Conservation (phyloP, 23 red algal species). For the Gracilaria vermiculophylla region DNA sequence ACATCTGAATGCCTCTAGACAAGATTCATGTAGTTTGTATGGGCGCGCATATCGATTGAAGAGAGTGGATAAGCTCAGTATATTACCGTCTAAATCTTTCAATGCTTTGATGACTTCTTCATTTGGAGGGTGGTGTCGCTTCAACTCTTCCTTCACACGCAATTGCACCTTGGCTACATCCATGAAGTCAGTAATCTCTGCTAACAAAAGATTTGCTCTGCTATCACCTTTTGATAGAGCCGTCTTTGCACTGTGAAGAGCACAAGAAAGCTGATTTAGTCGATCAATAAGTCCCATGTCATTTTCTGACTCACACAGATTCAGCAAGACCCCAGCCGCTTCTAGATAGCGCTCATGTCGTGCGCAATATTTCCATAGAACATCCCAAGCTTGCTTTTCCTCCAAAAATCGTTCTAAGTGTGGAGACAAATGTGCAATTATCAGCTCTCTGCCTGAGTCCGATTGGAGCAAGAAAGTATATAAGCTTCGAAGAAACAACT, state of each 20-base stretch:
- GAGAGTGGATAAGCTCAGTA: constrained; percentile 73
- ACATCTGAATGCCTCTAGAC: constrained; percentile 71
- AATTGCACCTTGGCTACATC: constrained; percentile 88
- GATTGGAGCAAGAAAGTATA: constrained; percentile 36
- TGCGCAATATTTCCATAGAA: constrained; percentile 84
- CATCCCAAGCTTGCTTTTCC: constrained; percentile 54
- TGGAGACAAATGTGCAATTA: background rate
- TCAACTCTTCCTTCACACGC: constrained; percentile 73
- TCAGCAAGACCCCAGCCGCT: constrained; percentile 74
- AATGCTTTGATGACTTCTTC: constrained; percentile 17
- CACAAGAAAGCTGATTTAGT: constrained; percentile 69
- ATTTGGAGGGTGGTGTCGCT: background rate
- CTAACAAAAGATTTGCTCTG: constrained; percentile 36
- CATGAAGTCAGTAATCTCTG: constrained; percentile 76
- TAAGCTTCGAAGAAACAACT: constrained; percentile 11
- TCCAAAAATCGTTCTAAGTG: constrained; percentile 64
- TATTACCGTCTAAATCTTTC: constrained; percentile 37
- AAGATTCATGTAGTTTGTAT: constrained; percentile 75
- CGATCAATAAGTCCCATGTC: constrained; percentile 53
- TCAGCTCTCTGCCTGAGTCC: constrained; percentile 10
- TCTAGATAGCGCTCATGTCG: constrained; percentile 73
- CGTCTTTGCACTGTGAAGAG: constrained; percentile 78
- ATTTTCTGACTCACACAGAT: constrained; percentile 36
- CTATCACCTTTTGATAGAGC: constrained; percentile 65
- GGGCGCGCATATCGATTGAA: constrained; percentile 78